These are phyloP conservation scores for Penicillium argentinense DNA, from an alignment of 495 filamentous ascomycete genomes.

Conservation along the genomic window DNA sequence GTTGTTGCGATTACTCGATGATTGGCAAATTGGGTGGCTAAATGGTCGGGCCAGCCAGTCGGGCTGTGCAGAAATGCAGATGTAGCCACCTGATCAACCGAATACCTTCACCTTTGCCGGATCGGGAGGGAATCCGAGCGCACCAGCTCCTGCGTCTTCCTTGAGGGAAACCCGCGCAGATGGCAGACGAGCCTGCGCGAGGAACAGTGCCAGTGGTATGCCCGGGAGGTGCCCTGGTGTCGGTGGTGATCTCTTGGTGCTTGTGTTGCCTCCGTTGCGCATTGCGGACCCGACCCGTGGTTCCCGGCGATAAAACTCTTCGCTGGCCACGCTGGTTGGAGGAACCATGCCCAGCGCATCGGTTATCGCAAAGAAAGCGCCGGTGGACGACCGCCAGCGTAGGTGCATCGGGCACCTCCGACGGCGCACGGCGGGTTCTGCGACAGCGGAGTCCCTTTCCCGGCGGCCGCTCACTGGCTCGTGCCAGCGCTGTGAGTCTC, in stretches of 20 bases:
- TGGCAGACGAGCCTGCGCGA: too few species aligned
- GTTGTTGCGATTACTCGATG: conserved; percentile 27
- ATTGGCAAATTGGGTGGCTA: conserved; percentile 15
- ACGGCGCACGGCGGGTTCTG: too few species aligned
- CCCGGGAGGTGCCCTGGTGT: not conserved
- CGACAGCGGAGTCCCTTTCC: too few species aligned
- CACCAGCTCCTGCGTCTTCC: too few species aligned
- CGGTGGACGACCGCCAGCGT: too few species aligned
- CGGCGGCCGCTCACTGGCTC: not conserved
- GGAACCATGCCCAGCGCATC: not conserved
- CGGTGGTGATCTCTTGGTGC: not conserved
- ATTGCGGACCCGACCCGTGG: conserved; percentile 15
- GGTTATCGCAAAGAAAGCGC: not conserved
- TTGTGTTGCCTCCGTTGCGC: not conserved
- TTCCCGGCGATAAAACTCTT: conserved; percentile 3
- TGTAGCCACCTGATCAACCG: conserved; percentile 7
- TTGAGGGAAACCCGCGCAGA: too few species aligned
- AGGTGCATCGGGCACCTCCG: conserved; percentile 27
- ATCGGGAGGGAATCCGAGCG: conserved; percentile 13
- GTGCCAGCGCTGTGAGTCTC: too few species aligned
- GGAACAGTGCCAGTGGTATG: not conserved
- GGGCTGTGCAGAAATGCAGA: not conserved
- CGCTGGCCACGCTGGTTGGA: conserved; percentile 3
- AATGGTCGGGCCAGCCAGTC: conserved; percentile 12
- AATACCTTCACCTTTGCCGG: conserved; percentile 22